These are phyloP conservation scores for Apiotrichum siamense DNA, from an alignment of 1,284 basidiomycete genomes.

Conservation along the genomic window DNA sequence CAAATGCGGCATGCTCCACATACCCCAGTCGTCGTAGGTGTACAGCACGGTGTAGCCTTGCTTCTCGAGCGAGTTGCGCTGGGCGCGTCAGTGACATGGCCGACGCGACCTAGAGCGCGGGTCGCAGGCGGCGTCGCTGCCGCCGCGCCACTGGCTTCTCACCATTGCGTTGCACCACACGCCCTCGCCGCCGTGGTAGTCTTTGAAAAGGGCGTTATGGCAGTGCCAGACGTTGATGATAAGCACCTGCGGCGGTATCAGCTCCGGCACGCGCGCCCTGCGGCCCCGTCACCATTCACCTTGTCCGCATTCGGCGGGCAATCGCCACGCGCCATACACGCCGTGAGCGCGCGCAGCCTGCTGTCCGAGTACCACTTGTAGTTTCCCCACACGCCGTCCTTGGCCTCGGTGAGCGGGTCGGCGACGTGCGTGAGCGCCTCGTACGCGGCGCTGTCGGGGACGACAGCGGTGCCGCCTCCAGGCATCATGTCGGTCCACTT, in stretches of 20 bases:
- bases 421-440: not conserved
- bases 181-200: slow-evolving; percentile 7
- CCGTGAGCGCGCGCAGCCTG: slow-evolving; percentile 10
- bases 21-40: slow-evolving; percentile 2
- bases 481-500: not conserved
- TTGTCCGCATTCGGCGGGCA: slow-evolving; percentile 14
- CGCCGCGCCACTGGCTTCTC: not conserved
- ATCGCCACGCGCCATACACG: slow-evolving; percentile 7
- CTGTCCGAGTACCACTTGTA: slow-evolving; percentile 18
- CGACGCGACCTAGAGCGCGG: too few relatives aligned
- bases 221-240: slow-evolving; percentile 9
- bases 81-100: not conserved
- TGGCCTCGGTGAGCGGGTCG: not conserved
- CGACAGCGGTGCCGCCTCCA: not conserved
- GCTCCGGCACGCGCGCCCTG: too few relatives aligned
- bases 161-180: slow-evolving; percentile 3
- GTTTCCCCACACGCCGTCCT: slow-evolving; percentile 1
- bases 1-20: not conserved
- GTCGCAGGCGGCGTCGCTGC: too few relatives aligned
- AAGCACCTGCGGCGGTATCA: not conserved
- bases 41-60: slow-evolving; percentile 5
- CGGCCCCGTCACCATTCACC: slow-evolving; percentile 7
- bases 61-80: not conserved
- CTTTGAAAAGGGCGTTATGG: not conserved
- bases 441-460: not conserved